Conservation (phyloP, 176 grass and related monocot species). For the Oryza nivara region DNA sequence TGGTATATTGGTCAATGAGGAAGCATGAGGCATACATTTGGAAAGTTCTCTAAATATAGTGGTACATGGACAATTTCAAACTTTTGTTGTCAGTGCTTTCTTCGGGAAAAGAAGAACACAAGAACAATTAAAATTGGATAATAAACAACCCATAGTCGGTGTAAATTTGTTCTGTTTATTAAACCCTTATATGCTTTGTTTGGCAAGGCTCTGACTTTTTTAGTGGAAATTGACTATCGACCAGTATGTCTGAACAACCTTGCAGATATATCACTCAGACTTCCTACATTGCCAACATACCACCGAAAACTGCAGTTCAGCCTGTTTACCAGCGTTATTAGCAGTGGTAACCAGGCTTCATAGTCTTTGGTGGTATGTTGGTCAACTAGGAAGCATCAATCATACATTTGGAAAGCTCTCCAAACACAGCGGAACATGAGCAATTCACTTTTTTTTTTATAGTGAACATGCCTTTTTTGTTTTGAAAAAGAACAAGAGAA, state of each 20-base stretch:
- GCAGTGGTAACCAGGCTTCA: not conserved
- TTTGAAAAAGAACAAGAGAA: not conserved
- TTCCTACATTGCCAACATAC: constrained; percentile 4
- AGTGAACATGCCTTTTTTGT: not conserved
- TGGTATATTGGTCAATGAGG: not conserved
- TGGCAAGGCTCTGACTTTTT: too few relatives aligned
- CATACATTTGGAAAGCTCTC: constrained; percentile 13
- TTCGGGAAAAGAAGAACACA: not conserved
- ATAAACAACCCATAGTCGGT: too few relatives aligned
- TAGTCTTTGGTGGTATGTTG: not conserved
- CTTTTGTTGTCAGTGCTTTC: not conserved
- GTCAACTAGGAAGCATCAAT: not conserved
- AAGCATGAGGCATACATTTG: not conserved
- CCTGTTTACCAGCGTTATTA: not conserved
- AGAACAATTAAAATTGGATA: not conserved
- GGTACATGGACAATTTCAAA: not conserved
- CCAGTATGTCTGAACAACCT: not conserved
- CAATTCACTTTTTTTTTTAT: not conserved
- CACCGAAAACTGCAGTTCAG: too few relatives aligned
- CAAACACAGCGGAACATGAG: constrained; percentile 1
- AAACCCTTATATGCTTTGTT: too few relatives aligned
- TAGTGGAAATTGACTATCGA: too few relatives aligned
- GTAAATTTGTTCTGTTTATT: too few relatives aligned
- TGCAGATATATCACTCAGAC: not conserved
- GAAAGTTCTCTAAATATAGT: constrained; percentile 17